phyloP scores from a whole-genome alignment of 208 protist species.

The Angomonas ambiguus region DNA sequence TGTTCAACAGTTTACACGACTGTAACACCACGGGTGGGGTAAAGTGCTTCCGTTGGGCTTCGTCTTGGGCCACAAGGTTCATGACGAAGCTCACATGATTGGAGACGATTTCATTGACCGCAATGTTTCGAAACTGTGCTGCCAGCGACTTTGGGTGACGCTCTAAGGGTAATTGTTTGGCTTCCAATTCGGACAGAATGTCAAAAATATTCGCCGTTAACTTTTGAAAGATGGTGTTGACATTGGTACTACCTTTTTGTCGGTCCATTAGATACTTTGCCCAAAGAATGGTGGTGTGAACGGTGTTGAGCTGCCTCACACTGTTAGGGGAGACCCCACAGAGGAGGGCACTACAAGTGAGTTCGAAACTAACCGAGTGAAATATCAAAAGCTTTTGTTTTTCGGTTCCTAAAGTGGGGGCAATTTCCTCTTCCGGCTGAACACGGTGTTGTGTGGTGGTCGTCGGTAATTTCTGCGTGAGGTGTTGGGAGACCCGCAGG shows the following conservation, averaged over 20 bases:
- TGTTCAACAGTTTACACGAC: conserved; percentile 57
- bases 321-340: neutral
- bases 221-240: conserved; percentile 47
- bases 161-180: conserved; percentile 23
- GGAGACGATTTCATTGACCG: conserved; percentile 61
- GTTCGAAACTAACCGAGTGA: neutral
- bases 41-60: neutral
- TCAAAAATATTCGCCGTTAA: conserved; percentile 27
- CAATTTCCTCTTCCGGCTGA: neutral
- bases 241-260: conserved; percentile 19
- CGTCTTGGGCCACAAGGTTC: neutral
- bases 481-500: conserved; percentile 26
- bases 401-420: neutral
- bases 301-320: conserved; percentile 39
- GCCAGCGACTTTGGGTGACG: conserved; percentile 37
- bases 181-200: neutral
- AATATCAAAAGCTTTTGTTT: neutral
- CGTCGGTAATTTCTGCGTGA: conserved; percentile 22
- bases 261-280: conserved; percentile 1
- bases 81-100: conserved; percentile 23
- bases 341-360: neutral
- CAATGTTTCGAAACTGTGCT: conserved; percentile 30
- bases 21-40: conserved; percentile 22
- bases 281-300: conserved; percentile 51
- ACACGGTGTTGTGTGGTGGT: neutral